phyloP scores from a whole-genome alignment of 257 asterid genomes.

The Verbena officinalis region DNA sequence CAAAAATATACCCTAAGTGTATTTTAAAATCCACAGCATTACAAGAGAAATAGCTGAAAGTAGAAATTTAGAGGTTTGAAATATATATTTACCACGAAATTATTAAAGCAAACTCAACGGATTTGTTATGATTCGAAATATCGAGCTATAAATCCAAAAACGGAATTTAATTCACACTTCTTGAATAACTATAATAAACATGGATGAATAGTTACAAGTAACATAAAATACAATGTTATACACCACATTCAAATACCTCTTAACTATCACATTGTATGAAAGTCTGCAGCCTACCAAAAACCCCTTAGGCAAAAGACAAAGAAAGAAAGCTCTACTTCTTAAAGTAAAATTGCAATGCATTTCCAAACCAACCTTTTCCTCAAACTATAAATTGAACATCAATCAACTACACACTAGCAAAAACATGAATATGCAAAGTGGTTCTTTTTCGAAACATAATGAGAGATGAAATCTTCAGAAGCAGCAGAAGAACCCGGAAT shows the following conservation, averaged over 20 bases:
- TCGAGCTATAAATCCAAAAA: too few species aligned
- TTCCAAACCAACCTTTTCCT: conserved; percentile 28
- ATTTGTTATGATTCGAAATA: too few species aligned
- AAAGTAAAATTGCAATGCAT: conserved; percentile 22
- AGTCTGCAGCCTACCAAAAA: conserved; percentile 44
- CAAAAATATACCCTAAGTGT: too few species aligned
- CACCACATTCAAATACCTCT: conserved; percentile 31
- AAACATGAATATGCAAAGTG: conserved; percentile 84
- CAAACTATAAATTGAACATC: conserved; percentile 27
- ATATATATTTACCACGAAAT: too few species aligned
- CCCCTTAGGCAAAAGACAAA: conserved; percentile 19
- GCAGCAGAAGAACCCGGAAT: conserved; percentile 62
- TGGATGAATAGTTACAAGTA: conserved; percentile 34
- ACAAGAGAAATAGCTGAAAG: too few species aligned
- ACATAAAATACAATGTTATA: conserved; percentile 27
- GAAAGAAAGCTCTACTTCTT: conserved; percentile 18
- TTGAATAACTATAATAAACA: conserved; percentile 23
- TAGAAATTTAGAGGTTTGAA: too few species aligned
- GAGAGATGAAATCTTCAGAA: conserved; percentile 59
- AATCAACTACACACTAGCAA: conserved; percentile 47
- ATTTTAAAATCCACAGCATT: too few species aligned
- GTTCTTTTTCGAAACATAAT: conserved; percentile 68
- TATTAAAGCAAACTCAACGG: too few species aligned
- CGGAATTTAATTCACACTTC: conserved; percentile 1
- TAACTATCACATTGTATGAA: conserved; percentile 26